Base-by-base conservation (phyloP, 176 grass and related monocot genomes). In the Zoysia japonica region DNA sequence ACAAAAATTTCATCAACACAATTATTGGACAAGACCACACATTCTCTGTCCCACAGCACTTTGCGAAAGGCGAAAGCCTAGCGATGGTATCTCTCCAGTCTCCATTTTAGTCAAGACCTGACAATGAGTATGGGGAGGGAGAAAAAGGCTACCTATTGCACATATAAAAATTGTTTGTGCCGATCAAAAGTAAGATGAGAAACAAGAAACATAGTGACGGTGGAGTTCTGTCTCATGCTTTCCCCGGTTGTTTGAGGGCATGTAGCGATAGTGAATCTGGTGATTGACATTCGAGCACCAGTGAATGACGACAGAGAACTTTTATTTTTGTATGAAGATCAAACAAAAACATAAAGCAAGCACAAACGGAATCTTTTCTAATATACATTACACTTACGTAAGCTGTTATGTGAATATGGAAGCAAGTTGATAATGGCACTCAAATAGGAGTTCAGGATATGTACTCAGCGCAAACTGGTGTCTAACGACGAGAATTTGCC, bases 251-350 rank as follows among this genome's bases (percentile, higher is more conserved):
- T 50, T 50, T 43, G 48, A 65, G 11, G 59, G 17, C 8, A 46
- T 55, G 76, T 15, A 36, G 17, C 76, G 35, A 84, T 15, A 48
- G 17, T 80, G 17, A 84, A 84, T 65, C 56, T 17, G 56, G 65
- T 75, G 41, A 76, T 10, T 88, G 71, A 80, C 82, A 84, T 84
- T 84, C 84, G 71, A 41, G 6, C 55, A 7, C 17, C 55, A 9
- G 76, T 70, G 17, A 76, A 3, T 71, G 76, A 84, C 41, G 47
- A 76, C 45, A 0, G 16, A 49, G 40, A 54, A 75, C 51, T 84
- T 61, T 20, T 15, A 13, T 80, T 79, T 55, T 41, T 71, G 76
- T 80, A 80, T 71, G 81, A 36, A 80, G 70, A 84, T 41, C 70
- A 56, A 49, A 63, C 68, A 71, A 56, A 77, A 38, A 50, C 47